Base-by-base conservation (phyloP, 2,329 filamentous ascomycete species). In the Alternaria ethzedia region DNA sequence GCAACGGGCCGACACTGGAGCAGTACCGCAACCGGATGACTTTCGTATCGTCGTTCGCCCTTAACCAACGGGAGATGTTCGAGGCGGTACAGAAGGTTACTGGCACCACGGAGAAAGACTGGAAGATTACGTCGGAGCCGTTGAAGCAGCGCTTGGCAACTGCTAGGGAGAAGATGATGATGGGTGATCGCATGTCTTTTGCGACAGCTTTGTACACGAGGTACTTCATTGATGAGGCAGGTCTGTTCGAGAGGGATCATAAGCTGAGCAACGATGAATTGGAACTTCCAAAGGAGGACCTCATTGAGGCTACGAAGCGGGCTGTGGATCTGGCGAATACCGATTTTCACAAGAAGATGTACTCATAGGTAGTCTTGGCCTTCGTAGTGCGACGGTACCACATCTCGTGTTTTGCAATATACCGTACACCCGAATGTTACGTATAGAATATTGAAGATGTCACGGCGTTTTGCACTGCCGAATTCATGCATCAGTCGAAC, bases 401-500 rank as follows among this genome's bases (percentile, higher is more conserved):
- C n/a, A n/a, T n/a, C n/a, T n/a, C n/a, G n/a, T n/a, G n/a, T n/a
- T n/a, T n/a, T n/a, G n/a, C n/a, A n/a, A n/a, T n/a, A n/a, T n/a
- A n/a, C n/a, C n/a, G n/a, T n/a, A n/a, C n/a, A n/a, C n/a, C n/a
- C n/a, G n/a, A n/a, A n/a, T n/a, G n/a, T n/a, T n/a, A n/a, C n/a
- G n/a, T n/a, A n/a, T n/a, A n/a, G n/a, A n/a, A n/a, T n/a, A n/a
- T n/a, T n/a, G n/a, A n/a, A n/a, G n/a, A n/a, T n/a, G n/a, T n/a
- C n/a, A n/a, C n/a, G n/a, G n/a, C n/a, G n/a, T n/a, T n/a, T n/a
- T n/a, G n/a, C n/a, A n/a, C n/a, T n/a, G n/a, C n/a, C n/a, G n/a
- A n/a, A n/a, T n/a, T n/a, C n/a, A n/a, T n/a, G n/a, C 21, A 55
- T 59, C 26, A 70, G 3, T 91, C 89, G 72, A 91, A 92, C 50